Evolutionary conservation across 2,329 filamentous ascomycete species (phyloP).

Genomic region (Microdochium nivale): DNA sequence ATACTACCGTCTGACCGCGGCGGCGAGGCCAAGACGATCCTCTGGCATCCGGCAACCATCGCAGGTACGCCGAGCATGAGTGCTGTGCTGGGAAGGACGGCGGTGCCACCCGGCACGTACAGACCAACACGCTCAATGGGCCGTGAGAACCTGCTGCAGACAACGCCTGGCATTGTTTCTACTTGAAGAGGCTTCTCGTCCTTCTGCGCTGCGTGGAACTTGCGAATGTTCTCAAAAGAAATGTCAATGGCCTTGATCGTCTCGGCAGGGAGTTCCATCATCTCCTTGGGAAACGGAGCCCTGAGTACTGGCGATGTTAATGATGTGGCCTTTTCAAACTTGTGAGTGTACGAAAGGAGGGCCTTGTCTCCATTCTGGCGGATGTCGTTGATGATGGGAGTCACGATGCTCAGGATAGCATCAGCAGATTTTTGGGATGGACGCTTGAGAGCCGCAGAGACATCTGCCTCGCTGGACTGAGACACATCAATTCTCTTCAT

Average conservation of each 20-base stretch:
- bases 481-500: constrained; percentile 75
- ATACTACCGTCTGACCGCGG: constrained; percentile 83
- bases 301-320: constrained; percentile 81
- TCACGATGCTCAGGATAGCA: constrained; percentile 81
- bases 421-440: constrained; percentile 95
- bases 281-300: constrained; percentile 74
- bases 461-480: constrained; percentile 52
- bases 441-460: constrained; percentile 70
- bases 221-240: constrained; percentile 88
- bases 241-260: constrained; percentile 88
- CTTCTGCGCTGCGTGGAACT: constrained; percentile 87
- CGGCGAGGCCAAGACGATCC: constrained; percentile 87
- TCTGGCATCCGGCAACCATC: constrained; percentile 94
- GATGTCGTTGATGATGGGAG: constrained; percentile 85
- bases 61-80: constrained; percentile 97
- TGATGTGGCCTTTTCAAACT: constrained; percentile 93
- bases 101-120: constrained; percentile 92
- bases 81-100: constrained; percentile 92
- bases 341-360: constrained; percentile 88
- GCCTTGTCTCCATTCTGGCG: constrained; percentile 77
- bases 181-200: constrained; percentile 75
- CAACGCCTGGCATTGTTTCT: constrained; percentile 95
- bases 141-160: constrained; percentile 86
- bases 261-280: constrained; percentile 80
- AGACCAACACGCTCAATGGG: constrained; percentile 94